Base-by-base conservation (phyloP, 2,329 filamentous ascomycete genomes). In the Nigrospora osmanthi region DNA sequence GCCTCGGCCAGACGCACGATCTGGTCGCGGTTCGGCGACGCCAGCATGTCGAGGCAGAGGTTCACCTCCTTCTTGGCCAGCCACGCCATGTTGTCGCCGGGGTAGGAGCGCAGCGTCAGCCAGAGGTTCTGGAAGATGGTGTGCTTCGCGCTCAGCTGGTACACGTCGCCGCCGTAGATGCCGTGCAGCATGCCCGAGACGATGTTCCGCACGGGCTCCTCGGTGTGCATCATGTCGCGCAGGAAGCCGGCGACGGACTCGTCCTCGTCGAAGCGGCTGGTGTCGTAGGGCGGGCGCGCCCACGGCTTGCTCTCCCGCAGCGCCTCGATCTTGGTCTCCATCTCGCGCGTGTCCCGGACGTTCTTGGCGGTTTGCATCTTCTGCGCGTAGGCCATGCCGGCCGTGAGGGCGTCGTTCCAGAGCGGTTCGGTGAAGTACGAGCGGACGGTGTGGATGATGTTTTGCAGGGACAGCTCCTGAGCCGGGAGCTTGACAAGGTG, bases 161-260 rank as follows among this genome's bases (percentile, higher is more conserved):
- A 81, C 40, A 95, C 80, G 64, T 96, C 87, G 6, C 93, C 93
- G 17, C 90, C 93, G 63, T 94, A 95, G 47, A 97, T 89, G 36
- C 93, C 93, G 63, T 97, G 93, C 43, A 89, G 57, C 58, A 81
- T 67, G 42, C 83, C 89, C 6, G 89, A 95, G 7, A 81, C 65
- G 15, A 95, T 44, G 55, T 94, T 90, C 53, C 93, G 74, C 13
- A 80, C 80, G 7, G 86, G 51, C 17, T 72, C 68, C 37, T 73
- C 71, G 5, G 64, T 64, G 14, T 34, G 23, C 35, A 83, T 61
- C 9, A 79, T 64, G 30, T 80, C 68, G 2, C 67, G 63, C 9
- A 89, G 60, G 58, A 85, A 91, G 1, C 76, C 72, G 30, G 77
- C 82, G n/a, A 93, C 68, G 2, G 85, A 87, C 60, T 89, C 81